These are phyloP conservation scores for Eremothecium cymbalariae DNA, from an alignment of 1,139 yeast species.

Conservation along the genomic window DNA sequence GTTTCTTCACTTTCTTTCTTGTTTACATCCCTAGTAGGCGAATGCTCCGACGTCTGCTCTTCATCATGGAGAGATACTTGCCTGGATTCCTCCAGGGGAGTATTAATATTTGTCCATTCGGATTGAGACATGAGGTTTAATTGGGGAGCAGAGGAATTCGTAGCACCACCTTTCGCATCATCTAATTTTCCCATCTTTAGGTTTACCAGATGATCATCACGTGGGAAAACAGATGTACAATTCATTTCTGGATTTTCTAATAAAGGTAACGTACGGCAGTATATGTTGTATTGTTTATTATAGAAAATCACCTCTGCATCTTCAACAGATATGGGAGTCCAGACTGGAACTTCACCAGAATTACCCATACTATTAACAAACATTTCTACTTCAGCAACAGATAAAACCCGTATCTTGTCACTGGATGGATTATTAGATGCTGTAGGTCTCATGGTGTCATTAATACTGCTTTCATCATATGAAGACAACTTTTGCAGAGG, in stretches of 20 bases:
- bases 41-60: background rate
- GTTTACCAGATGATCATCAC: conserved; percentile 25
- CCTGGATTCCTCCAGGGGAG: background rate
- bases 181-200: conserved; percentile 18
- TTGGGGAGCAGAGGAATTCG: background rate
- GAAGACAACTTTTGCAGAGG: conserved; percentile 9
- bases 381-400: conserved; percentile 34
- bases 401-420: conserved; percentile 22
- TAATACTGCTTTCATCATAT: conserved; percentile 4
- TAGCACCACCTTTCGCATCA: background rate
- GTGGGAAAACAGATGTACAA: conserved; percentile 27
- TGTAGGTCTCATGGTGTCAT: conserved; percentile 1
- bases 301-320: conserved; percentile 52
- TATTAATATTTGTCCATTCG: background rate
- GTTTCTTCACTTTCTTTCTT: background rate
- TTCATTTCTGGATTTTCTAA: conserved; percentile 34
- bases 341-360: conserved; percentile 28
- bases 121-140: background rate
- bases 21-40: background rate
- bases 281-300: conserved; percentile 50
- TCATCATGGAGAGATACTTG: background rate
- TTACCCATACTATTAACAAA: conserved; percentile 29
- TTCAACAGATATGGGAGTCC: conserved; percentile 47
- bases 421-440: too few relatives aligned
- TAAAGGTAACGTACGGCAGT: conserved; percentile 50